phyloP scores from a whole-genome alignment of 1,284 basidiomycete species.

The Amylostereum chailletii region DNA sequence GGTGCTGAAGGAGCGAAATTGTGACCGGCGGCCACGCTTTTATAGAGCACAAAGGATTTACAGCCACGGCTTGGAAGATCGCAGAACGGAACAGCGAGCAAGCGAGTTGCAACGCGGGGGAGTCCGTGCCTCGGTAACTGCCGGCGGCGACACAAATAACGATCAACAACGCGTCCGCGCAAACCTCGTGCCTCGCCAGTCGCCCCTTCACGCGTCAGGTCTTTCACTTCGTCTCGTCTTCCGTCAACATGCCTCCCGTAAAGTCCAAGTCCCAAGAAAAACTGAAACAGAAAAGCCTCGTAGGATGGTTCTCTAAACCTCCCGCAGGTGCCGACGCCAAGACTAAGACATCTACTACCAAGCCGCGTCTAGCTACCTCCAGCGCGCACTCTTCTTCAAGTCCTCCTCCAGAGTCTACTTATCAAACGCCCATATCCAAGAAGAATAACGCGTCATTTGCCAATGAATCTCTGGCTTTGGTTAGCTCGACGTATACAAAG shows the following conservation, averaged over 20 bases:
- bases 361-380: slow-evolving; percentile 2
- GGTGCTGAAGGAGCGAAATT: background rate
- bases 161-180: slow-evolving; percentile 11
- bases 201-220: background rate
- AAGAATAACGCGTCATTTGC: slow-evolving; percentile 9
- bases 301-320: slow-evolving; percentile 57
- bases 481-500: slow-evolving; percentile 29
- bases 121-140: too few species aligned
- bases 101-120: too few species aligned
- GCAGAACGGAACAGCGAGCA: too few species aligned
- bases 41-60: background rate
- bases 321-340: slow-evolving; percentile 17
- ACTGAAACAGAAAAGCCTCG: slow-evolving; percentile 67
- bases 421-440: slow-evolving; percentile 20
- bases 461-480: slow-evolving; percentile 17
- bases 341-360: slow-evolving; percentile 14
- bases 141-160: background rate
- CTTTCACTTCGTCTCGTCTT: background rate
- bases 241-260: slow-evolving; percentile 5
- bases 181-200: slow-evolving; percentile 2
- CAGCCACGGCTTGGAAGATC: too few species aligned
- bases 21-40: slow-evolving; percentile 2
- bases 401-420: slow-evolving; percentile 12
- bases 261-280: slow-evolving; percentile 22
- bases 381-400: slow-evolving; percentile 17